Conservation (phyloP, 106 monocot genomes). For the Amphibolis antarctica region DNA sequence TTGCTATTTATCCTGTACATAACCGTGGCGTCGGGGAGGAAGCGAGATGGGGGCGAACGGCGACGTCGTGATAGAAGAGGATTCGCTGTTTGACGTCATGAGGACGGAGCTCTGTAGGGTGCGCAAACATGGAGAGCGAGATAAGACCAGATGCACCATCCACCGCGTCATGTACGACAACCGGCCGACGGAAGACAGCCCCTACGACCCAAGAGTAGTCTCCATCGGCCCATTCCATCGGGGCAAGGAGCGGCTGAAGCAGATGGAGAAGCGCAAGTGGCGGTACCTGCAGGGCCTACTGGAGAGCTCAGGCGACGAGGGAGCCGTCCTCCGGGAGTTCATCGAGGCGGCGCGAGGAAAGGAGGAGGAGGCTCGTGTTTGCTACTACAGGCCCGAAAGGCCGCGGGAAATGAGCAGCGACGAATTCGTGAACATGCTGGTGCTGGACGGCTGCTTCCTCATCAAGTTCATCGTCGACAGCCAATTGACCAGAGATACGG, state of each 20-base stretch:
- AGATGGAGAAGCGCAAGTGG: constrained; percentile 11
- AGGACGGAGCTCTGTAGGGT: too few species aligned
- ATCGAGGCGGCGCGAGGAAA: not conserved
- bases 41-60: too few species aligned
- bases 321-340: not conserved
- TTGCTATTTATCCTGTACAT: too few species aligned
- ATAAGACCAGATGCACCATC: too few species aligned
- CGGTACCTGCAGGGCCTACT: not conserved
- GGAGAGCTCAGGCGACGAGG: not conserved
- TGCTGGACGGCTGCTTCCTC: constrained; percentile 26
- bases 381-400: constrained; percentile 3
- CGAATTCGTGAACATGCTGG: constrained; percentile 13
- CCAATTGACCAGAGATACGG: not conserved
- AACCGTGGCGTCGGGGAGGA: too few species aligned
- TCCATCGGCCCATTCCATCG: constrained; percentile 14
- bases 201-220: constrained; percentile 10
- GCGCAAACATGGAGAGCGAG: too few species aligned
- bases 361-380: not conserved
- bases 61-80: too few species aligned
- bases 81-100: too few species aligned
- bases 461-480: constrained; percentile 1
- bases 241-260: not conserved
- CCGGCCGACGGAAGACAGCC: not conserved
- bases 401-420: not conserved
- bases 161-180: not conserved